phyloP scores from a whole-genome alignment of 345 rosid genomes.

The Noccaea bulbosa region DNA sequence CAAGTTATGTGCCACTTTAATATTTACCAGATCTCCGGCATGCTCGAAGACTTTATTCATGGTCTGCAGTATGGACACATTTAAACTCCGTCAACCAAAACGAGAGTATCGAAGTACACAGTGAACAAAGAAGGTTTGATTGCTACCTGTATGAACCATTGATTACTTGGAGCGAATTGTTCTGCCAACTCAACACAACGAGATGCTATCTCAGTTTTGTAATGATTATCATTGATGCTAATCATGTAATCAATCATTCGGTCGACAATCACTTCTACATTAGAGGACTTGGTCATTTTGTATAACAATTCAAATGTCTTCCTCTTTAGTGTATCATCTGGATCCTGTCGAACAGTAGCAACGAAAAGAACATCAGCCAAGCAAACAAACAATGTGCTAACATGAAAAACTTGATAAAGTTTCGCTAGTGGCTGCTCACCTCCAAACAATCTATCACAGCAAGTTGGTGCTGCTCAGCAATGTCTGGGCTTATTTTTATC shows the following conservation, averaged over 20 bases:
- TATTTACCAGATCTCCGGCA: constrained; percentile 94
- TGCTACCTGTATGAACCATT: constrained; percentile 95
- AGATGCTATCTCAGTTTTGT: constrained; percentile 97
- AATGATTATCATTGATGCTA: constrained; percentile 89
- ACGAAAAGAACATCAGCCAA: constrained; percentile 28
- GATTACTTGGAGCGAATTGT: constrained; percentile 98
- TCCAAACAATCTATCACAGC: constrained; percentile 99
- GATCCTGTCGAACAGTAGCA: constrained; percentile 63
- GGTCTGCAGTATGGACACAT: constrained; percentile 54
- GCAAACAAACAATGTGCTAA: not conserved
- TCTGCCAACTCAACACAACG: constrained; percentile 95
- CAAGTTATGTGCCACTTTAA: constrained; percentile 93
- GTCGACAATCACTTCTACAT: constrained; percentile 97
- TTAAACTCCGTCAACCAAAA: constrained; percentile 21
- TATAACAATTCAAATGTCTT: constrained; percentile 91
- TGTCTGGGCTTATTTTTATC: constrained; percentile 88
- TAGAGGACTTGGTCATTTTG: constrained; percentile 96
- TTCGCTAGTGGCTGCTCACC: constrained; percentile 52
- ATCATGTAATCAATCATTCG: constrained; percentile 99
- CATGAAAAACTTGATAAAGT: not conserved
- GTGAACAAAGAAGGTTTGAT: constrained; percentile 12
- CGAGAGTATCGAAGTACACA: not conserved
- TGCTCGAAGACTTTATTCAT: constrained; percentile 98
- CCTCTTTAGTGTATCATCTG: constrained; percentile 96
- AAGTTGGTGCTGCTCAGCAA: constrained; percentile 97